These are phyloP conservation scores for Otatea glauca DNA, from an alignment of 176 grass and related monocot species.

Conservation along the genomic window DNA sequence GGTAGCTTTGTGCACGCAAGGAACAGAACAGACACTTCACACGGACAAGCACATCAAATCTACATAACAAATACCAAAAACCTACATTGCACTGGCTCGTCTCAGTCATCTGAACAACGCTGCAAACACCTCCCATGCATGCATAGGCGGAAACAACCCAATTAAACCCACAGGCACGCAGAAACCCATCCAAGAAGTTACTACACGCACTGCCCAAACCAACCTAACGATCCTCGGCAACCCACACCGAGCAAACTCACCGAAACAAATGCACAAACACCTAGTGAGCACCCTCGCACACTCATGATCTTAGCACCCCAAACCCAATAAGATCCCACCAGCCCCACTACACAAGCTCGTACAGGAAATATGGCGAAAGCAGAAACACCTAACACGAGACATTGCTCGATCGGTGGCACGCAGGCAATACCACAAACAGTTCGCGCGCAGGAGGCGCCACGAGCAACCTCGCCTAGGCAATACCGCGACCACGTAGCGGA, in stretches of 20 bases:
- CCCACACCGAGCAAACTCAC: slow-evolving; percentile 7
- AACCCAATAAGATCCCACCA: not conserved
- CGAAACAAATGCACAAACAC: not conserved
- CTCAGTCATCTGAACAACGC: not conserved
- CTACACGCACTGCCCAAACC: not conserved
- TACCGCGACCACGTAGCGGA: not conserved
- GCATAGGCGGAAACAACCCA: not conserved
- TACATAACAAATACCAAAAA: not conserved
- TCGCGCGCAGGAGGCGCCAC: not conserved
- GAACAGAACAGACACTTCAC: not conserved
- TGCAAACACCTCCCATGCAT: not conserved
- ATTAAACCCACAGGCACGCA: not conserved
- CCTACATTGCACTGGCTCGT: not conserved
- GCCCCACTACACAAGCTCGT: not conserved
- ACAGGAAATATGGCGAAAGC: not conserved
- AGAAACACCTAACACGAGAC: not conserved
- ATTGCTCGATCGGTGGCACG: not conserved
- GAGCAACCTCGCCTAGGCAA: not conserved
- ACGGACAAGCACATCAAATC: not conserved
- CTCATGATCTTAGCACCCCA: not conserved
- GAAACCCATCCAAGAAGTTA: not conserved
- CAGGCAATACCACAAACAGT: slow-evolving; percentile 30
- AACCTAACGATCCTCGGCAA: not conserved
- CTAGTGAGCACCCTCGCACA: not conserved
- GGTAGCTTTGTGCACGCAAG: not conserved